Conservation (phyloP, 1,284 basidiomycete genomes). For the Fereydounia khargensis region DNA sequence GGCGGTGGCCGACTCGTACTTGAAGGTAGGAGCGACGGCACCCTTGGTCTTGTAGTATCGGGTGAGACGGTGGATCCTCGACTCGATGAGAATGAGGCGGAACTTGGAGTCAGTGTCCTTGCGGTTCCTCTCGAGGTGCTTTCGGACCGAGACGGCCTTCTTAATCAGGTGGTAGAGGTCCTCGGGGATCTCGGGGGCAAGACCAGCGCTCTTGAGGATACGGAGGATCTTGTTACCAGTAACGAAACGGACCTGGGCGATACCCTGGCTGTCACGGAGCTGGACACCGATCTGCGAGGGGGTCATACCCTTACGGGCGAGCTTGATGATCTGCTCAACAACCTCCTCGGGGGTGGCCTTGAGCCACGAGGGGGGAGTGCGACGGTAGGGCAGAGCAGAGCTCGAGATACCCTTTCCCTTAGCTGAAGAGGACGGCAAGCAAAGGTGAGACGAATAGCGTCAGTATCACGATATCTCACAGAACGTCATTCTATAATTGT, state of each 20-base stretch:
- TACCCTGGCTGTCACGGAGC: slow-evolving; percentile 95
- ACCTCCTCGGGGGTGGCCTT: slow-evolving; percentile 95
- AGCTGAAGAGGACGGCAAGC: slow-evolving; percentile 16
- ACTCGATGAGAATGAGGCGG: slow-evolving; percentile 90
- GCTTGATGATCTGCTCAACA: slow-evolving; percentile 92
- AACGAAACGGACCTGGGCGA: slow-evolving; percentile 91
- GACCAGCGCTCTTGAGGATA: slow-evolving; percentile 93
- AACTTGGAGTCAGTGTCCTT: slow-evolving; percentile 88
- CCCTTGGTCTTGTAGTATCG: slow-evolving; percentile 98
- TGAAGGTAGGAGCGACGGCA: slow-evolving; percentile 95
- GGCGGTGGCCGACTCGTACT: slow-evolving; percentile 58
- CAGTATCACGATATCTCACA: background rate
- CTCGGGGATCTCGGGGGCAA: slow-evolving; percentile 96
- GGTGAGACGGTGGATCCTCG: slow-evolving; percentile 90
- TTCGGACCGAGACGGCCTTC: slow-evolving; percentile 98
- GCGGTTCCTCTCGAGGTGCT: slow-evolving; percentile 97
- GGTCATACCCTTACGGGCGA: slow-evolving; percentile 94
- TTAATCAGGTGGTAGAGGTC: slow-evolving; percentile 99
- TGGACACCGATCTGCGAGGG: slow-evolving; percentile 97
- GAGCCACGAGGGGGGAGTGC: slow-evolving; percentile 91
- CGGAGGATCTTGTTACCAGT: slow-evolving; percentile 99
- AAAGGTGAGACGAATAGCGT: background rate
- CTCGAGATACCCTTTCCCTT: slow-evolving; percentile 63
- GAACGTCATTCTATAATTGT: too few species aligned
- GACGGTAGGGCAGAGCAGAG: slow-evolving; percentile 96